Base-by-base conservation (phyloP, 441 rosid genomes). In the Cnidoscolus chayamansa region DNA sequence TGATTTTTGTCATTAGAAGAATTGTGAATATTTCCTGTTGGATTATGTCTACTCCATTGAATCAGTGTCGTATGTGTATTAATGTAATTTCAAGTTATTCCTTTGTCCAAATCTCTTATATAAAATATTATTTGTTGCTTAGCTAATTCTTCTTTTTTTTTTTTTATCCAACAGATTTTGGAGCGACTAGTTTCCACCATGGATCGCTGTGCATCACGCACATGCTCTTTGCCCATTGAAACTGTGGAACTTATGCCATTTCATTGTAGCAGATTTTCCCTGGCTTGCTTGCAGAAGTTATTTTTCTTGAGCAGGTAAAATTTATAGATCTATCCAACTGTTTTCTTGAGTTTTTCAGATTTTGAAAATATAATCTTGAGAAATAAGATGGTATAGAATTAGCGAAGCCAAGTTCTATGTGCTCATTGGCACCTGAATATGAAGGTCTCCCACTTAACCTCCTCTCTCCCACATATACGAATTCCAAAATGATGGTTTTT, bases 151-250 rank as follows among this genome's bases (percentile, higher is more conserved):
- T 2, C 40, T 2, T 35, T 35, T 25, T n/a, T 31, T 70, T 65
- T 77, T 66, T 40, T 57, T 51, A 8, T 78, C 76, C 76, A 67
- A 45, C 83, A 93, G 99, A 85, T 93, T 81, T 80, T 96, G 81
- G 89, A 81, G 76, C 88, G 98, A 68, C 85, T 96, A 68, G 80
- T 96, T 76, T 88, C 90, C 58, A 93, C 97, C 72, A 74, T 96
- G 79, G 99, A 96, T 72, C 96, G 92, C n/a, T 96, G 99, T 82
- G 98, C 97, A 70, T 93, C 98, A 67, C 97, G 99, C 47, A 96
- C 98, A 54, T 89, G 95, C 89, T 88, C 96, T 69, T 81, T 96
- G 78, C 99, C 99, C 56, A 50, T 93, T 78, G 97, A 91, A 81
- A 96, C 97, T 19, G 97, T 93, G 72, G 94, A 90, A 82, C 96